Percentiles rank a stretch among this genome's conserved stretches.
These are phyloP conservation scores for Collariella sp. DNA, from an alignment of 495 filamentous ascomycete genomes.

Conservation along the genomic window DNA sequence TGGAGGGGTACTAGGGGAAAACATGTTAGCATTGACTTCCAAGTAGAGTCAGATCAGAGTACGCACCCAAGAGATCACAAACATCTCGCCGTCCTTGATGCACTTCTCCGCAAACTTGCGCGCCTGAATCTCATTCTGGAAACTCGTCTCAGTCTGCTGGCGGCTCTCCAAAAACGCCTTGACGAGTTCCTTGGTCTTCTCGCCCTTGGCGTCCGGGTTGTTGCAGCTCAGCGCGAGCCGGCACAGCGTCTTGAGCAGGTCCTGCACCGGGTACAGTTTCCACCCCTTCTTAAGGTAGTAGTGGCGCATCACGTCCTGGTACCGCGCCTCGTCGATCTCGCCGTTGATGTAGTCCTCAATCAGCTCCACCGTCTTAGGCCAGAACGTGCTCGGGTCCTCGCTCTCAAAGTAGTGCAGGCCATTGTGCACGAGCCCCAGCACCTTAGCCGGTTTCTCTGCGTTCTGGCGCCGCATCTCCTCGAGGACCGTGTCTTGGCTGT, in stretches of 20 bases:
- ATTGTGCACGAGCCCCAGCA: constrained; percentile 60
- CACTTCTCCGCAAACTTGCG: constrained; percentile 79
- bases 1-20: constrained; percentile 43
- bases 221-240: constrained; percentile 69
- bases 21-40: neutral
- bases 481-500: constrained; percentile 59
- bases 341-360: constrained; percentile 78
- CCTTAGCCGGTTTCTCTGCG: constrained; percentile 65
- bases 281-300: constrained; percentile 85
- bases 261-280: constrained; percentile 81
- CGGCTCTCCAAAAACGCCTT: constrained; percentile 75
- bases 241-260: constrained; percentile 66
- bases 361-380: constrained; percentile 50
- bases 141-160: constrained; percentile 70
- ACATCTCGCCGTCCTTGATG: constrained; percentile 83
- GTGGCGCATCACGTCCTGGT: constrained; percentile 82
- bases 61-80: constrained; percentile 77
- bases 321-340: constrained; percentile 67
- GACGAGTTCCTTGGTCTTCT: constrained; percentile 81
- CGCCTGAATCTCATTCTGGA: constrained; percentile 73
- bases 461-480: constrained; percentile 62
- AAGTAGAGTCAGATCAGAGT: neutral
- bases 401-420: constrained; percentile 39
- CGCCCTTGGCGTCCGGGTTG: constrained; percentile 66
- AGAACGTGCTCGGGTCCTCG: constrained; percentile 39